phyloP scores from a whole-genome alignment of 2,329 filamentous ascomycete species.

The Colletotrichum falcatum region DNA sequence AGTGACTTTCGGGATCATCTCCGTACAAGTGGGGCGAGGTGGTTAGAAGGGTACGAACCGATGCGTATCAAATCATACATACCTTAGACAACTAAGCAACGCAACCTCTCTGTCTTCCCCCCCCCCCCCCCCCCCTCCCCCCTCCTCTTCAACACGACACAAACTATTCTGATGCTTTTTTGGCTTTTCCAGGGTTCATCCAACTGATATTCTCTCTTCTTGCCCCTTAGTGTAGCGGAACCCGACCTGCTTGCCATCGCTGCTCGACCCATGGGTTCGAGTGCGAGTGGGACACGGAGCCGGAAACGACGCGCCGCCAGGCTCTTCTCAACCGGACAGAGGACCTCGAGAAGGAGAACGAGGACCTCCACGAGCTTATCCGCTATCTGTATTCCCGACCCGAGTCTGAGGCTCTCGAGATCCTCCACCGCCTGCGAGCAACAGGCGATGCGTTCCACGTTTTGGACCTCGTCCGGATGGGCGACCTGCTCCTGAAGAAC shows the following conservation, averaged over 20 bases:
- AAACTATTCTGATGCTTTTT: not conserved
- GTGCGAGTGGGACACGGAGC: slow-evolving; percentile 36
- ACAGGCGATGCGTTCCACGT: slow-evolving; percentile 23
- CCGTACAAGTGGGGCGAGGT: slow-evolving; percentile 22
- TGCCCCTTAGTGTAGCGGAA: slow-evolving; percentile 26
- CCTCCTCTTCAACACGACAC: no score
- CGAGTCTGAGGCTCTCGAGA: slow-evolving; percentile 17
- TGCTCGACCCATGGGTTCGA: slow-evolving; percentile 17
- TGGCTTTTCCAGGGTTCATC: not conserved
- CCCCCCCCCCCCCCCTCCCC: not conserved
- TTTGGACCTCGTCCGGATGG: slow-evolving; percentile 18
- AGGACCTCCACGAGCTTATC: slow-evolving; percentile 20
- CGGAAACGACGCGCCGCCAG: slow-evolving; percentile 27
- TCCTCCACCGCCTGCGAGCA: slow-evolving; percentile 21
- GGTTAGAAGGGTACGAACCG: not conserved
- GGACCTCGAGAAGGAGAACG: slow-evolving; percentile 30
- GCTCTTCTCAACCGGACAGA: slow-evolving; percentile 16
- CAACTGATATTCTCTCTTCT: not conserved
- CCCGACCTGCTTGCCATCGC: slow-evolving; percentile 29
- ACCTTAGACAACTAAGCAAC: not conserved
- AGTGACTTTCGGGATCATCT: slow-evolving; percentile 15
- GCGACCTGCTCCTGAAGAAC: slow-evolving; percentile 21
- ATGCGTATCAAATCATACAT: slow-evolving; percentile 22
- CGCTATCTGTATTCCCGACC: slow-evolving; percentile 13
- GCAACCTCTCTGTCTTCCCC: not conserved